A percentile compares a stretch with the other conserved stretches of the same genome.
Conservation (phyloP, 306 rosid genomes). For the Malus orientalis region DNA sequence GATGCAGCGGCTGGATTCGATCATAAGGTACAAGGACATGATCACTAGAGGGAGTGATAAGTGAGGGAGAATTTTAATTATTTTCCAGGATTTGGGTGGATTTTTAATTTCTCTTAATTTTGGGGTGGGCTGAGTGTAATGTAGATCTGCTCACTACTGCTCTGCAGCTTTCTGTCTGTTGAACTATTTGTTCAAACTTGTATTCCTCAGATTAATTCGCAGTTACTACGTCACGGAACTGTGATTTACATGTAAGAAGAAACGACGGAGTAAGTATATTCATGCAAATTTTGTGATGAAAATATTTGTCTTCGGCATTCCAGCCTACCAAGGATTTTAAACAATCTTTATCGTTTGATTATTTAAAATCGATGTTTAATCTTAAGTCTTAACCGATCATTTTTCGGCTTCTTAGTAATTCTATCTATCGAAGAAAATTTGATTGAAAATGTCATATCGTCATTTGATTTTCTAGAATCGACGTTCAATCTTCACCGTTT, state of each 20-base stretch:
- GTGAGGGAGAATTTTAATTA: neutral
- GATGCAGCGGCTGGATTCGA: constrained; percentile 71
- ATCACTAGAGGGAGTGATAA: constrained; percentile 30
- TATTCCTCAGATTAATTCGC: neutral
- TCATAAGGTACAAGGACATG: constrained; percentile 52
- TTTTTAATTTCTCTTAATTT: constrained; percentile 14
- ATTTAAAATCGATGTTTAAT: too few relatives aligned
- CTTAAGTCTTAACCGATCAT: too few relatives aligned
- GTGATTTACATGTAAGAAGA: too few relatives aligned
- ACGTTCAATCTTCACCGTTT: too few relatives aligned
- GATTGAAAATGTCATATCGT: too few relatives aligned
- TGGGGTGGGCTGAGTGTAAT: constrained; percentile 7
- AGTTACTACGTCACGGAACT: fast-evolving
- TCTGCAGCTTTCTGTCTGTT: neutral
- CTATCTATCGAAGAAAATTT: too few relatives aligned
- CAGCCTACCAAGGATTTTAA: too few relatives aligned
- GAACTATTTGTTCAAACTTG: neutral
- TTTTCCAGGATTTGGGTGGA: neutral
- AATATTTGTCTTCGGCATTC: too few relatives aligned
- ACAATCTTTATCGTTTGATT: too few relatives aligned
- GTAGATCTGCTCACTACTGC: neutral
- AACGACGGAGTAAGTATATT: fast-evolving
- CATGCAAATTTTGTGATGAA: neutral
- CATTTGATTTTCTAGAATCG: too few relatives aligned
- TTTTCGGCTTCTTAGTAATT: too few relatives aligned